Evolutionary conservation across 2,329 filamentous ascomycete species (phyloP).

Genomic region (Dryadomyces quercus-mongolicae): DNA sequence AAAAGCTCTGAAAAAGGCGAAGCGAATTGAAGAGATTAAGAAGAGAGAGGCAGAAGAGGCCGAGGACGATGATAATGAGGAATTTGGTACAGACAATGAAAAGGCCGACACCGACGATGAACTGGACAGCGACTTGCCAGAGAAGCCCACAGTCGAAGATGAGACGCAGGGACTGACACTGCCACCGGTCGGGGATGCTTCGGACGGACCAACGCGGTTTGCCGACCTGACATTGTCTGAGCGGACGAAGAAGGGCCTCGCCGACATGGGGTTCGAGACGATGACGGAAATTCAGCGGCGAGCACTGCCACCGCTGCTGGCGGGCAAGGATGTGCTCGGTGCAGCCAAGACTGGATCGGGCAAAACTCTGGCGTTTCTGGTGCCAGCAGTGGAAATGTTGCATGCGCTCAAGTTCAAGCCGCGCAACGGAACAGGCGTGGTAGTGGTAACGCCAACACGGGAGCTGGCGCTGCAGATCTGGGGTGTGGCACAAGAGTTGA

Average conservation of each 20-base stretch:
- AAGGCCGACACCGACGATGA: constrained; percentile 6
- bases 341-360: constrained; percentile 88
- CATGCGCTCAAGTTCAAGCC: constrained; percentile 87
- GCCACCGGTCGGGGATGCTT: constrained; percentile 44
- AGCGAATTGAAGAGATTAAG: constrained; percentile 11
- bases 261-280: constrained; percentile 82
- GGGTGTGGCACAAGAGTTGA: constrained; percentile 83
- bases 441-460: constrained; percentile 85
- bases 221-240: constrained; percentile 74
- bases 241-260: constrained; percentile 76
- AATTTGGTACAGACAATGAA: not conserved
- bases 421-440: constrained; percentile 81
- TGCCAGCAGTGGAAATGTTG: constrained; percentile 90
- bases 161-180: constrained; percentile 34
- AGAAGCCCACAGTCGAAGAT: constrained; percentile 18
- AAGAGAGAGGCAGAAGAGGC: constrained; percentile 10
- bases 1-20: constrained; percentile 12
- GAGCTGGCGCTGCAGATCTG: constrained; percentile 95
- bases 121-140: constrained; percentile 10
- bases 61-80: not conserved
- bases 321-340: constrained; percentile 80
- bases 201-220: constrained; percentile 44
- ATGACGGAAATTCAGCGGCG: constrained; percentile 94
- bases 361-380: constrained; percentile 88
- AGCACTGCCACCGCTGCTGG: constrained; percentile 76